These are phyloP conservation scores for Mycena citricolor DNA, from an alignment of 1,284 basidiomycete species.

Conservation along the genomic window DNA sequence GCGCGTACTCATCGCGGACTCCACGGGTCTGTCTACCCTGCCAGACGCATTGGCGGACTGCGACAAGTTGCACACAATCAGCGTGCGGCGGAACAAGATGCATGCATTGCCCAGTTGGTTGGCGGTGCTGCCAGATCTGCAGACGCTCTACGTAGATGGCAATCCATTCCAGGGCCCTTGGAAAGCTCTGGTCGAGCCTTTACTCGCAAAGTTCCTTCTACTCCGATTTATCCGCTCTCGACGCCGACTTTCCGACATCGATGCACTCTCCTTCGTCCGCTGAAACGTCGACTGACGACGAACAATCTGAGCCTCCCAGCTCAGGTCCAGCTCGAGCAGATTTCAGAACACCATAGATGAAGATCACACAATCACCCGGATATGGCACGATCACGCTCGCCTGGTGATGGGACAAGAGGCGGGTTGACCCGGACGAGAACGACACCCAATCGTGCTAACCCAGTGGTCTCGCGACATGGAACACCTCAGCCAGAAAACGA, in stretches of 20 bases:
- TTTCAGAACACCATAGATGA: conserved; percentile 46
- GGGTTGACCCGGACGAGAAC: conserved; percentile 67
- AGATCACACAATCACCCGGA: conserved; percentile 72
- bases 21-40: conserved; percentile 76
- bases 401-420: conserved; percentile 51
- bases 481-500: no score
- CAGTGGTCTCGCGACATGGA: conserved; percentile 44
- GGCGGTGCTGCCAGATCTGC: conserved; percentile 78
- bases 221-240: conserved; percentile 65
- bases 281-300: conserved; percentile 43
- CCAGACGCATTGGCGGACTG: conserved; percentile 69
- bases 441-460: conserved; percentile 64
- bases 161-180: conserved; percentile 94
- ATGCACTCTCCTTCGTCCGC: conserved; percentile 49
- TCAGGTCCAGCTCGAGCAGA: conserved; percentile 28
- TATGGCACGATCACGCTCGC: conserved; percentile 50
- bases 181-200: conserved; percentile 83
- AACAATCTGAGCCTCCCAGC: conserved; percentile 50
- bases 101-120: conserved; percentile 93
- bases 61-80: conserved; percentile 81
- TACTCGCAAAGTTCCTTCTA: conserved; percentile 60
- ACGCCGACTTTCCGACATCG: conserved; percentile 62
- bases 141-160: conserved; percentile 86
- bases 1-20: conserved; percentile 87
- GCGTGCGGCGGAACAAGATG: conserved; percentile 85